phyloP scores from a whole-genome alignment of 306 rosid genomes.

The Cyclanthera cordifolia region DNA sequence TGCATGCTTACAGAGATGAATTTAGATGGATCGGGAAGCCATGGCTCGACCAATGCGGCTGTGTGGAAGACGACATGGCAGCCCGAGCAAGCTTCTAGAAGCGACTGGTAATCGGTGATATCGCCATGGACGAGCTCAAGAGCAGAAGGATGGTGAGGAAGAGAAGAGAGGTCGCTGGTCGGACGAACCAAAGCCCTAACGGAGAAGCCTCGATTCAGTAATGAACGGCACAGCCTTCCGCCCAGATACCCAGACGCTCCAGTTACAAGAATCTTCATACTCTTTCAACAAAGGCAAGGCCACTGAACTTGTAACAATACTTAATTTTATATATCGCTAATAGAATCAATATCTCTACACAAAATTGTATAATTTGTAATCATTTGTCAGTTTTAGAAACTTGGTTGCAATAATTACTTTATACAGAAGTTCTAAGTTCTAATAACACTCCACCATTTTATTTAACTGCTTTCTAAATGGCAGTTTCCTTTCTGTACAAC shows the following conservation, averaged over 20 bases:
- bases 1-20: constrained; percentile 36
- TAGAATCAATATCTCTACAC: not conserved
- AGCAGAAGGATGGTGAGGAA: constrained; percentile 28
- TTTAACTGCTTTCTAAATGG: constrained; percentile 5
- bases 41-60: constrained; percentile 87
- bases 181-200: constrained; percentile 61
- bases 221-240: constrained; percentile 57
- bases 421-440: not conserved
- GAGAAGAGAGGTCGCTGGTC: constrained; percentile 66
- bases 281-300: not conserved
- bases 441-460: not conserved
- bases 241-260: constrained; percentile 89
- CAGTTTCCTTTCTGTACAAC: not conserved
- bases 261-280: constrained; percentile 50
- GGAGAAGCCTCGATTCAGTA: constrained; percentile 43
- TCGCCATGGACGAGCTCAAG: constrained; percentile 68
- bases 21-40: constrained; percentile 87
- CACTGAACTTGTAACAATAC: not conserved
- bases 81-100: constrained; percentile 56
- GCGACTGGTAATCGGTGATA: constrained; percentile 53
- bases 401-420: not conserved
- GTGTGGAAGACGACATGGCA: constrained; percentile 73
- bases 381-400: not conserved
- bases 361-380: not conserved
- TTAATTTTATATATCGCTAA: not conserved